A percentile compares a stretch with the other conserved stretches of the same genome.
Evolutionary conservation across 129 eudicot genomes (phyloP).

Genomic region (Flaveria brownii): DNA sequence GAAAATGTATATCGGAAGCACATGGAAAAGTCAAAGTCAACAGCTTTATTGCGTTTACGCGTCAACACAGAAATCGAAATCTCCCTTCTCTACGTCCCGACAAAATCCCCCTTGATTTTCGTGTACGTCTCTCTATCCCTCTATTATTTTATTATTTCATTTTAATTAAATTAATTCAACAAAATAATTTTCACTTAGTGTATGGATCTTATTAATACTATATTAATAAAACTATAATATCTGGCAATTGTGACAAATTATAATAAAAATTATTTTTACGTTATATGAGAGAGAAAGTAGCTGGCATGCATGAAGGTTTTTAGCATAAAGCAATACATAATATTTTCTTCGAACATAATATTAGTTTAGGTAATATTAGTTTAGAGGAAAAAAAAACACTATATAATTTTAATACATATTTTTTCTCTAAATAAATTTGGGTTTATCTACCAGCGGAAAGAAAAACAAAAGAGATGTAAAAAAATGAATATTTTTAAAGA

Average conservation of each 20-base stretch:
- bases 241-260: neutral
- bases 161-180: neutral
- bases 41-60: slow-evolving; percentile 42
- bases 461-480: neutral
- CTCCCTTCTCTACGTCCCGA: slow-evolving; percentile 31
- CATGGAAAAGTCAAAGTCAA: slow-evolving; percentile 44
- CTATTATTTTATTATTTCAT: neutral
- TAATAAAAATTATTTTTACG: neutral
- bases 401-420: too few relatives aligned
- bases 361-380: too few relatives aligned
- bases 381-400: too few relatives aligned
- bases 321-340: too few relatives aligned
- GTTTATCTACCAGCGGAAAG: neutral
- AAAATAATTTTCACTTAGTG: too few relatives aligned
- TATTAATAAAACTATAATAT: neutral
- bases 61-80: slow-evolving; percentile 47
- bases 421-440: neutral
- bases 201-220: too few relatives aligned
- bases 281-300: too few relatives aligned
- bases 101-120: slow-evolving; percentile 41
- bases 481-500: neutral
- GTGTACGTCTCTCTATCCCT: slow-evolving; percentile 28
- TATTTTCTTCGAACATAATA: too few relatives aligned
- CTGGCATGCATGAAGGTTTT: too few relatives aligned
- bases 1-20: slow-evolving; percentile 24